phyloP scores from a whole-genome alignment of 1,284 basidiomycete genomes.

The Ustilago xerochloae region DNA sequence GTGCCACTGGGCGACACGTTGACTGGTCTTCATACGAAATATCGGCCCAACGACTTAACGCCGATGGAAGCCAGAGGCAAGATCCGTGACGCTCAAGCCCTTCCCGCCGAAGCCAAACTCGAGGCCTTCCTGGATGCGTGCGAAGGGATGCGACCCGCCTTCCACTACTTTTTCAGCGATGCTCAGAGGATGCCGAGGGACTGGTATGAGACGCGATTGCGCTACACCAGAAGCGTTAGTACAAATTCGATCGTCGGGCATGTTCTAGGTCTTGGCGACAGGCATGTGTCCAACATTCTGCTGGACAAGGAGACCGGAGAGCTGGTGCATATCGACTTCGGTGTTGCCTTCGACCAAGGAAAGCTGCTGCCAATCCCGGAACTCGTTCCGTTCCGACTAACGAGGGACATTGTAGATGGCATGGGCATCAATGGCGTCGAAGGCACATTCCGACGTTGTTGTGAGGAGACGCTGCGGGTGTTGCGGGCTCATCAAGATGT shows the following conservation, averaged over 20 bases:
- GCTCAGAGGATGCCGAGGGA: conserved; percentile 84
- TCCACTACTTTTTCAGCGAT: conserved; percentile 94
- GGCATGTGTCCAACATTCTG: conserved; percentile 92
- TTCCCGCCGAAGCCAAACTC: conserved; percentile 41
- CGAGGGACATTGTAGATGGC: conserved; percentile 91
- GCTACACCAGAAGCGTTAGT: conserved; percentile 90
- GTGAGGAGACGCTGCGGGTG: conserved; percentile 92
- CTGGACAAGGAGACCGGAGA: conserved; percentile 86
- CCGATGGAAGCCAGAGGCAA: conserved; percentile 42
- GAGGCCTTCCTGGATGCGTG: conserved; percentile 73
- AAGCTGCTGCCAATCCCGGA: conserved; percentile 85
- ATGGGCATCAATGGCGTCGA: conserved; percentile 89
- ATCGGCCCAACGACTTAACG: conserved; percentile 39
- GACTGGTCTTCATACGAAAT: conserved; percentile 72
- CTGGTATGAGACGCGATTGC: conserved; percentile 93
- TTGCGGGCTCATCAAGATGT: conserved; percentile 84
- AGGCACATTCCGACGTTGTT: conserved; percentile 93
- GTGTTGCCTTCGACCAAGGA: conserved; percentile 95
- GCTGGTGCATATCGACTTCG: conserved; percentile 92
- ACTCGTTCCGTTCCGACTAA: conserved; percentile 92
- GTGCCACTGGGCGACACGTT: conserved; percentile 77
- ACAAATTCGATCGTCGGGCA: conserved; percentile 94
- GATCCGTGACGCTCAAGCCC: conserved; percentile 31
- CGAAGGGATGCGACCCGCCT: conserved; percentile 80
- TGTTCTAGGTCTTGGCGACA: conserved; percentile 89